Percentiles rank a stretch among this genome's conserved stretches.
phyloP scores from a whole-genome alignment of 2,329 filamentous ascomycete genomes.

The Arthrobotrys sphaeroides region DNA sequence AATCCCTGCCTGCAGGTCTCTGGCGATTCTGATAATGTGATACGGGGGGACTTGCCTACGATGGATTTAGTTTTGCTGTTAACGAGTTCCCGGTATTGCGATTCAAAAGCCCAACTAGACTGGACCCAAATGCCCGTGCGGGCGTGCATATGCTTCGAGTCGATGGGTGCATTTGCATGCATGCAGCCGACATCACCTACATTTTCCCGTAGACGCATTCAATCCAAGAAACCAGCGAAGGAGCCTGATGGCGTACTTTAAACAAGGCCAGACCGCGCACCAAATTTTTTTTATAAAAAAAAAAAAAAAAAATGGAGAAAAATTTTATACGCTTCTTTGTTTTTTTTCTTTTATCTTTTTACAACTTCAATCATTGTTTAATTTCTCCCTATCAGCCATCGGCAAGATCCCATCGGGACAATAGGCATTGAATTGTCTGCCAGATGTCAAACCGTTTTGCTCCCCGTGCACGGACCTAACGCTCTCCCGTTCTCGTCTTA shows the following conservation, averaged over 20 bases:
- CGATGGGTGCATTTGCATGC: constrained; percentile 43
- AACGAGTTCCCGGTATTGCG: constrained; percentile 46
- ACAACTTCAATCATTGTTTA: not conserved
- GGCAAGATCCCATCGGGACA: constrained; percentile 12
- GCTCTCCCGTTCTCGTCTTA: constrained; percentile 13
- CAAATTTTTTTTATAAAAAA: not conserved
- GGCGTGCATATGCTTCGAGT: constrained; percentile 45
- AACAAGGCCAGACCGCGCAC: not conserved
- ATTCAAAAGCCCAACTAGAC: constrained; percentile 8
- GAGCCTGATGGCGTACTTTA: not conserved
- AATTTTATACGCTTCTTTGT: not conserved
- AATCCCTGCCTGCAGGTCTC: constrained; percentile 49
- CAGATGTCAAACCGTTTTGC: constrained; percentile 26
- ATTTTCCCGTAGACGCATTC: constrained; percentile 52
- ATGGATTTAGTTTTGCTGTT: constrained; percentile 36
- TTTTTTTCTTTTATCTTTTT: not conserved
- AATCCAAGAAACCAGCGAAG: not conserved
- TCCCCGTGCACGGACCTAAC: constrained; percentile 46
- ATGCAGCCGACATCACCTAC: constrained; percentile 53
- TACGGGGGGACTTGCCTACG: constrained; percentile 43
- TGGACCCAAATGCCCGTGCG: constrained; percentile 42
- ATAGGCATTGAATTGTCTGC: constrained; percentile 13
- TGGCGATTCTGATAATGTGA: constrained; percentile 52
- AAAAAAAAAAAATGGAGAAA: too few species aligned
- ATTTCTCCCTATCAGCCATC: constrained; percentile 6